phyloP scores from a whole-genome alignment of 139 green algal species.

The Chlamydomonas eustigma region DNA sequence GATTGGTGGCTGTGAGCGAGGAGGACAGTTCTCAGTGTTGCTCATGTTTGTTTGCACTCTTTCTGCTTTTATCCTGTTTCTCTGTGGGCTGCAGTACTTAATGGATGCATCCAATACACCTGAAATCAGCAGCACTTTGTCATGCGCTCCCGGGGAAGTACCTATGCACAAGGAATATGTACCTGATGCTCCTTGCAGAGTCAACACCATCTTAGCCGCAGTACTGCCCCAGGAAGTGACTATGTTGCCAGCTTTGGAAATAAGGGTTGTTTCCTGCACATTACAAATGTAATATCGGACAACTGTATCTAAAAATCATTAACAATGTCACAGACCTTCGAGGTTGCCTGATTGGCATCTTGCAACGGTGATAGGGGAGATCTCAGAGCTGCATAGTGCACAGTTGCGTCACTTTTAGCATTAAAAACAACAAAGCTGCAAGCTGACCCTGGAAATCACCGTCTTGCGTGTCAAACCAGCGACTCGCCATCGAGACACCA shows the following conservation, averaged over 20 bases:
- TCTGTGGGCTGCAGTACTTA: too few species aligned
- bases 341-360: slow-evolving; percentile 2
- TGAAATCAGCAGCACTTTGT: too few species aligned
- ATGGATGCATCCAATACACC: too few species aligned
- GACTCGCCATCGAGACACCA: background rate
- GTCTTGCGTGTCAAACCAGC: slow-evolving; percentile 5
- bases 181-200: too few species aligned
- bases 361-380: background rate
- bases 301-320: too few species aligned
- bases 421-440: background rate
- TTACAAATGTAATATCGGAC: too few species aligned
- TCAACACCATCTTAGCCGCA: background rate
- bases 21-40: background rate
- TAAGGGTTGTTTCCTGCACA: too few species aligned
- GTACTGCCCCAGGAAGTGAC: slow-evolving; percentile 5
- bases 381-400: background rate
- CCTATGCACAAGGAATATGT: too few species aligned
- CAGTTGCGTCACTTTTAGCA: background rate
- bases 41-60: too few species aligned
- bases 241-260: background rate
- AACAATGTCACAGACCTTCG: too few species aligned
- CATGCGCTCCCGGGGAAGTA: too few species aligned
- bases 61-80: too few species aligned
- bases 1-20: background rate
- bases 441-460: background rate